These are phyloP conservation scores for Zychaea mexicana DNA, from an alignment of 371 early-diverging fungal species.

Conservation along the genomic window DNA sequence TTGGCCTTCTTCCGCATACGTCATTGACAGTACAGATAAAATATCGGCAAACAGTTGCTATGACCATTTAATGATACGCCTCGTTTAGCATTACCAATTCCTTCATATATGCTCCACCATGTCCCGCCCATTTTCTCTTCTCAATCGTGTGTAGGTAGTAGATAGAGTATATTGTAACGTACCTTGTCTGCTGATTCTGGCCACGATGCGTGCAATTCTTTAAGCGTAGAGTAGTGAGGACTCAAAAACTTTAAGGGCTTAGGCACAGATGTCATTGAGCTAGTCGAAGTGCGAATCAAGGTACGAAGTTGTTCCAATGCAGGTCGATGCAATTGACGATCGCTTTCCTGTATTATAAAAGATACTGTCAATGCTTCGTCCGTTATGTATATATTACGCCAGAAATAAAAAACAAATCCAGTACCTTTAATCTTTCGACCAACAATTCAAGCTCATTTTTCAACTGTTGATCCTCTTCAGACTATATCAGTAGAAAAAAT, in stretches of 20 bases:
- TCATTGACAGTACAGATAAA: constrained; percentile 95
- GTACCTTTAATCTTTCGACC: constrained; percentile 85
- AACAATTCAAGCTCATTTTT: constrained; percentile 93
- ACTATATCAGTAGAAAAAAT: constrained; percentile 60
- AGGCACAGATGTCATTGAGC: constrained; percentile 98
- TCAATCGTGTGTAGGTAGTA: background rate
- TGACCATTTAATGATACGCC: background rate
- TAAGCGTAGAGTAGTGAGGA: constrained; percentile 79
- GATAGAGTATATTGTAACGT: background rate
- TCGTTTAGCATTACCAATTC: too few species aligned
- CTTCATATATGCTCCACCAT: too few species aligned
- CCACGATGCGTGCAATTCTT: constrained; percentile 77
- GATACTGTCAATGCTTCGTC: background rate
- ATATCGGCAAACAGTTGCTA: constrained; percentile 90
- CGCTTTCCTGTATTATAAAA: constrained; percentile 57
- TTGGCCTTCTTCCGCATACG: constrained; percentile 85
- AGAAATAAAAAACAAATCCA: background rate
- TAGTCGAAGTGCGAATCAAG: constrained; percentile 90
- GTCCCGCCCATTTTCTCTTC: background rate
- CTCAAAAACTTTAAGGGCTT: constrained; percentile 96
- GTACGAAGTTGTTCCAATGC: constrained; percentile 88
- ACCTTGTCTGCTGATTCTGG: constrained; percentile 77
- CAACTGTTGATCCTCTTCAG: constrained; percentile 95
- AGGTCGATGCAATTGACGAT: constrained; percentile 76
- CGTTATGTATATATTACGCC: background rate